Percentiles rank a stretch among this genome's conserved stretches.
phyloP scores from a whole-genome alignment of 1,284 basidiomycete genomes.

The Ganoderma resinaceum region DNA sequence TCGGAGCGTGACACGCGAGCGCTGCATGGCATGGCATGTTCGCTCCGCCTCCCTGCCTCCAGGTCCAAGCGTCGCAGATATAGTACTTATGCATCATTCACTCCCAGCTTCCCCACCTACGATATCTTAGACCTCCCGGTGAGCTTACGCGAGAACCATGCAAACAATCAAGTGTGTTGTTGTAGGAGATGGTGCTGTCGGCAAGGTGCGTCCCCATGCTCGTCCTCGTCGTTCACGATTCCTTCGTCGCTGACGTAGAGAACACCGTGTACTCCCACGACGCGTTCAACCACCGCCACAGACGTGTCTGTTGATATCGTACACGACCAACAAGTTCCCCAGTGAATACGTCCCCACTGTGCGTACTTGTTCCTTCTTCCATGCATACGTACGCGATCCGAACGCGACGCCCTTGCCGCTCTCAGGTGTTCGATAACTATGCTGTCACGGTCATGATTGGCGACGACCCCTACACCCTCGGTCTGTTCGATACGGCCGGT shows the following conservation, averaged over 20 bases:
- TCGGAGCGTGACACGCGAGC: constrained; percentile 33
- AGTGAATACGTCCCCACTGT: constrained; percentile 99
- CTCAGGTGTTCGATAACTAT: constrained; percentile 95
- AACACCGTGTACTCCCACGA: background rate
- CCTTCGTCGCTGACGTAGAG: background rate
- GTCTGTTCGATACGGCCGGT: constrained; percentile 98
- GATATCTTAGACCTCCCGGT: constrained; percentile 36
- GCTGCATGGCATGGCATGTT: constrained; percentile 28
- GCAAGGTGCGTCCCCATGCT: constrained; percentile 77
- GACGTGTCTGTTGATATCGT: constrained; percentile 99
- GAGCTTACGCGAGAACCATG: constrained; percentile 56
- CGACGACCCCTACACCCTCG: constrained; percentile 98
- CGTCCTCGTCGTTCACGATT: background rate
- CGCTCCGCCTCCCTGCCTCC: constrained; percentile 19
- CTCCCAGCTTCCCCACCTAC: constrained; percentile 19
- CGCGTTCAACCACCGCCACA: constrained; percentile 40
- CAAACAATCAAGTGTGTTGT: constrained; percentile 99
- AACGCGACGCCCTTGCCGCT: constrained; percentile 32
- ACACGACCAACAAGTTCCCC: constrained; percentile 99
- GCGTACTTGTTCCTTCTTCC: constrained; percentile 46
- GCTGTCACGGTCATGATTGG: constrained; percentile 99
- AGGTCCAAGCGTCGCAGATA: constrained; percentile 12
- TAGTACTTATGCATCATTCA: constrained; percentile 19
- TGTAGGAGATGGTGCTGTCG: constrained; percentile 99
- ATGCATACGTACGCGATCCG: constrained; percentile 25